Evolutionary conservation across 106 monocot genomes (phyloP).

Genomic region (Allium cepa): DNA sequence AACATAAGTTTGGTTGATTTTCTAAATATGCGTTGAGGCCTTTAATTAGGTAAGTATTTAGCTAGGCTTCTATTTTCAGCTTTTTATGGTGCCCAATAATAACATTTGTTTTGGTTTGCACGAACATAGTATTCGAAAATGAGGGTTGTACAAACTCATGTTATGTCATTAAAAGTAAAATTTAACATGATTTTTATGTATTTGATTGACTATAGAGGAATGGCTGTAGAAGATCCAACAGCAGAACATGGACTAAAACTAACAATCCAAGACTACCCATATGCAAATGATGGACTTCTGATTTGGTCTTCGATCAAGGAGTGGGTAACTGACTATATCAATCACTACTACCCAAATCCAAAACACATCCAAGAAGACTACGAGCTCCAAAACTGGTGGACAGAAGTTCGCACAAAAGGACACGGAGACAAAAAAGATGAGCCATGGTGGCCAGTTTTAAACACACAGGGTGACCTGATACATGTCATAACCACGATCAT

Average conservation of each 20-base stretch:
- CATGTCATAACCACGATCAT: slow-evolving; percentile 47
- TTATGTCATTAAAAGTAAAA: no score
- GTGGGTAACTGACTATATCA: slow-evolving; percentile 56
- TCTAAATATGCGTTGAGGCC: no score
- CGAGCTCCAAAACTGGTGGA: slow-evolving; percentile 70
- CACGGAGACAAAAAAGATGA: slow-evolving; percentile 77
- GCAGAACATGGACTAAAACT: slow-evolving; percentile 24
- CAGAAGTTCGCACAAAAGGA: slow-evolving; percentile 47
- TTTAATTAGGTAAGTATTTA: not conserved
- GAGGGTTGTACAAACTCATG: no score
- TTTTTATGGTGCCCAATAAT: no score
- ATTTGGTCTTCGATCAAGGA: slow-evolving; percentile 71
- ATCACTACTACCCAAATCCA: slow-evolving; percentile 58
- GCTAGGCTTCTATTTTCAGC: not conserved
- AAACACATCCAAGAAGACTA: not conserved
- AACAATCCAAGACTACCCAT: slow-evolving; percentile 56
- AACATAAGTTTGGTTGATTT: no score
- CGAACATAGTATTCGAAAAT: no score
- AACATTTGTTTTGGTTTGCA: no score
- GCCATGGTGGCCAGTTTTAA: slow-evolving; percentile 70
- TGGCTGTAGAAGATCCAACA: slow-evolving; percentile 37
- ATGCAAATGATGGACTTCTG: slow-evolving; percentile 57
- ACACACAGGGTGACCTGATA: slow-evolving; percentile 22
- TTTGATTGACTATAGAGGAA: slow-evolving; percentile 32
- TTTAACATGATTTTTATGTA: not conserved